Conservation (phyloP, 306 rosid genomes). For the Pyrus pyrifolia region DNA sequence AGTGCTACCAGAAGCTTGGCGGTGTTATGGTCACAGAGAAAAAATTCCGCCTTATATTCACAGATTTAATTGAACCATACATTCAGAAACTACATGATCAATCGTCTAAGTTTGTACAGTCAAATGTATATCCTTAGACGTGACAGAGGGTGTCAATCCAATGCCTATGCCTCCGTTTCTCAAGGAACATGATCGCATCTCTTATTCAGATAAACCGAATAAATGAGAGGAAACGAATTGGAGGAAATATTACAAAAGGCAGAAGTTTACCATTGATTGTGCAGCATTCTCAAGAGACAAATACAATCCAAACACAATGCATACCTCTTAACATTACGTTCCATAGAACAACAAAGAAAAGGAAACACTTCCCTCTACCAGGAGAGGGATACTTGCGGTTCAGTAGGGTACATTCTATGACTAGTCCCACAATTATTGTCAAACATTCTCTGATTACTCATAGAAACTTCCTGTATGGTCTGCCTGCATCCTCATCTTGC, state of each 20-base stretch:
- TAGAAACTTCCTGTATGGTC: conserved; percentile 78
- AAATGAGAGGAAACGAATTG: background rate
- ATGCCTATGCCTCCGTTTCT: too few species aligned
- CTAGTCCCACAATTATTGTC: conserved; percentile 33
- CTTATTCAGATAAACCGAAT: too few species aligned
- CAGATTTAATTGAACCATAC: too few species aligned
- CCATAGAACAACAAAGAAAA: background rate
- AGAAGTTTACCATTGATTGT: background rate
- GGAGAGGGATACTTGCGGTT: conserved; percentile 21
- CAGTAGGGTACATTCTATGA: conserved; percentile 16
- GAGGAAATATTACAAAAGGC: background rate
- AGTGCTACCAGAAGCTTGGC: too few species aligned
- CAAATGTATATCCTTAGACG: too few species aligned
- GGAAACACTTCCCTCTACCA: conserved; percentile 8
- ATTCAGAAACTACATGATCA: too few species aligned
- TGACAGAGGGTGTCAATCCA: too few species aligned
- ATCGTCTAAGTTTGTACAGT: too few species aligned
- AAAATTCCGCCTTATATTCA: too few species aligned
- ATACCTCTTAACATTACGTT: background rate
- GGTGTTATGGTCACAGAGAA: too few species aligned
- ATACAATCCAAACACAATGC: background rate
- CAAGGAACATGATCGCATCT: too few species aligned
- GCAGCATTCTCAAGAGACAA: conserved; percentile 2
- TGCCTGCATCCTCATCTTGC: conserved; percentile 92
- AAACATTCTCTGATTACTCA: conserved; percentile 25